A percentile compares a stretch with the other conserved stretches of the same genome.
phyloP scores from a whole-genome alignment of 2,329 filamentous ascomycete species.

The Colletotrichum sp. region DNA sequence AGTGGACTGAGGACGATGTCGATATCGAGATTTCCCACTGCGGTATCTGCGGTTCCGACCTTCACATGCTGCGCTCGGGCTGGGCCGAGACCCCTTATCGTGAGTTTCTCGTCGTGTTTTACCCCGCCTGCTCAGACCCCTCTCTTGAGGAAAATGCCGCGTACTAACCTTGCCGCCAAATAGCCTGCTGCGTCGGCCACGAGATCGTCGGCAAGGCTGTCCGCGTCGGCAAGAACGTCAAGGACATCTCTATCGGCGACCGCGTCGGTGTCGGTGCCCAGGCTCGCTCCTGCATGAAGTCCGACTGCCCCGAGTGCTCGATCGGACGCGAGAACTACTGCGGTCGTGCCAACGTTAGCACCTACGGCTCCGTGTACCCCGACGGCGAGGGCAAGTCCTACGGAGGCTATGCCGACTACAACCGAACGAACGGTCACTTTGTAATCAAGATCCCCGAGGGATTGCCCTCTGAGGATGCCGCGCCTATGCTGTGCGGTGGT shows the following conservation, averaged over 20 bases:
- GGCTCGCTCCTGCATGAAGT: conserved; percentile 55
- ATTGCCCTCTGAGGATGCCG: conserved; percentile 44
- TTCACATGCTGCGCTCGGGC: conserved; percentile 63
- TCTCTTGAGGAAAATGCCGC: neutral
- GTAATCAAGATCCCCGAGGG: conserved; percentile 50
- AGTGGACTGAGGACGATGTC: conserved; percentile 69
- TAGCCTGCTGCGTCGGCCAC: conserved; percentile 63
- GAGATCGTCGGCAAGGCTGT: conserved; percentile 68
- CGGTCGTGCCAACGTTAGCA: conserved; percentile 44
- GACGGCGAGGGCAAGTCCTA: conserved; percentile 62
- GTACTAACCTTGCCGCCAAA: neutral
- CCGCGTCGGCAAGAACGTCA: conserved; percentile 54
- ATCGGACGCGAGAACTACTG: conserved; percentile 49
- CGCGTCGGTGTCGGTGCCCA: conserved; percentile 70
- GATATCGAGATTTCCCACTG: conserved; percentile 71
- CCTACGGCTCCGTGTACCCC: conserved; percentile 57
- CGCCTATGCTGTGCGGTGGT: conserved; percentile 75
- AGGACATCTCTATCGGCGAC: conserved; percentile 63
- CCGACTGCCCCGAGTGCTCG: conserved; percentile 47
- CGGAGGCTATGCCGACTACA: conserved; percentile 53
- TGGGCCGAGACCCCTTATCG: conserved; percentile 50
- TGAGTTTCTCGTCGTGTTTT: conserved; percentile 26
- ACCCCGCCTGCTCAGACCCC: neutral
- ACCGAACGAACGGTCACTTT: conserved; percentile 48
- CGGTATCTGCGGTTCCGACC: conserved; percentile 68